phyloP scores from a whole-genome alignment of 1,284 basidiomycete genomes.

The Apiotrichum gracile region DNA sequence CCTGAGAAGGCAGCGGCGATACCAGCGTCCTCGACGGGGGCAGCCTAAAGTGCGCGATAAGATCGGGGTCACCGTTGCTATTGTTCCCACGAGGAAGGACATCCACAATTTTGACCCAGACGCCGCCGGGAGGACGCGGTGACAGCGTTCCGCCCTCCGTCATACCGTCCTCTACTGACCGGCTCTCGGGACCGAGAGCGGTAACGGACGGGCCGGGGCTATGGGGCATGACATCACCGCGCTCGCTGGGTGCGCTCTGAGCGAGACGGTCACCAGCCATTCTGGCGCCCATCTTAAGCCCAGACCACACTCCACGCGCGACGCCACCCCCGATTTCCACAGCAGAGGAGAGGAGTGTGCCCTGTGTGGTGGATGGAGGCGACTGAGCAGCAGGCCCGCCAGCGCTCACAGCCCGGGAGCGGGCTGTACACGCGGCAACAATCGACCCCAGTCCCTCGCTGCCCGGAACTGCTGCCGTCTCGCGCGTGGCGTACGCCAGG shows the following conservation, averaged over 20 bases:
- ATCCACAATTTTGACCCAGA: slow-evolving; percentile 42
- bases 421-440: slow-evolving; percentile 16
- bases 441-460: slow-evolving; percentile 33
- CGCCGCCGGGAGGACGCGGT: slow-evolving; percentile 7
- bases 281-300: slow-evolving; percentile 38
- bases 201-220: not conserved
- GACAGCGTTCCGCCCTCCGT: not conserved
- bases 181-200: slow-evolving; percentile 4
- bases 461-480: slow-evolving; percentile 23
- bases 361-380: slow-evolving; percentile 11
- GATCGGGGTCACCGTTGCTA: slow-evolving; percentile 3
- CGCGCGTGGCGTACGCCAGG: slow-evolving; percentile 24
- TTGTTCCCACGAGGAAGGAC: slow-evolving; percentile 9
- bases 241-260: slow-evolving; percentile 31
- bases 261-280: slow-evolving; percentile 33
- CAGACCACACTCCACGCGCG: slow-evolving; percentile 43
- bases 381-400: not conserved
- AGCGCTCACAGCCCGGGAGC: not conserved
- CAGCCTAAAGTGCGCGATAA: slow-evolving; percentile 40
- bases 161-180: slow-evolving; percentile 10
- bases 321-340: slow-evolving; percentile 42
- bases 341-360: slow-evolving; percentile 32
- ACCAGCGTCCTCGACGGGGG: slow-evolving; percentile 21
- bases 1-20: slow-evolving; percentile 1
- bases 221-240: not conserved